Percentiles rank a stretch among this genome's conserved stretches.
phyloP scores from a whole-genome alignment of 345 rosid species.

The Populus simonii region DNA sequence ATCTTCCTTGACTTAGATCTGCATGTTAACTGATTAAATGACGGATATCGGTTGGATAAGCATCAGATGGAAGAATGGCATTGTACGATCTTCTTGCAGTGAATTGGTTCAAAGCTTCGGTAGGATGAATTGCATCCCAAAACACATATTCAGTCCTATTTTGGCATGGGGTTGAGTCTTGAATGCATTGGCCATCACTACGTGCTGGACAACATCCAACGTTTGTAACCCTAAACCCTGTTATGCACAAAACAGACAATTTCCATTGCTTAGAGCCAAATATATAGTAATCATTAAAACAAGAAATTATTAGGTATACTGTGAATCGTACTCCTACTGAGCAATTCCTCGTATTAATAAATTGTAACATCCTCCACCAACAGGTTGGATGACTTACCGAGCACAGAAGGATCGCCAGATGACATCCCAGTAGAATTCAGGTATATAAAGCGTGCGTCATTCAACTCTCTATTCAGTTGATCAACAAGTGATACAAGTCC shows the following conservation, averaged over 20 bases:
- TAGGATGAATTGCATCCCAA: slow-evolving; percentile 22
- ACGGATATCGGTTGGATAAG: slow-evolving; percentile 14
- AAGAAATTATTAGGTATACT: no score
- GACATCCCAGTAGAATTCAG: background rate
- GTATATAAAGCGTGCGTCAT: background rate
- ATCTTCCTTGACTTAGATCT: no score
- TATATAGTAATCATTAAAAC: no score
- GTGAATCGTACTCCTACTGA: no score
- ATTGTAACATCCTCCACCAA: no score
- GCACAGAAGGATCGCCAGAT: background rate
- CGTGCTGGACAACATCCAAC: slow-evolving; percentile 9
- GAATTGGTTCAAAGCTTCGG: slow-evolving; percentile 14
- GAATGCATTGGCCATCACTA: slow-evolving; percentile 10
- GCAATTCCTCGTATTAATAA: no score
- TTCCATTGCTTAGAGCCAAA: no score
- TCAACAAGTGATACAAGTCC: background rate
- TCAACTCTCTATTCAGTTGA: background rate
- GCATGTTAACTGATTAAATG: background rate
- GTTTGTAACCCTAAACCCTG: slow-evolving; percentile 14
- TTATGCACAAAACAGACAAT: background rate
- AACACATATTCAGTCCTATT: slow-evolving; percentile 11
- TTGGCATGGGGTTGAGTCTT: slow-evolving; percentile 8
- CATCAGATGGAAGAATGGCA: slow-evolving; percentile 11
- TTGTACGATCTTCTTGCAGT: slow-evolving; percentile 16
- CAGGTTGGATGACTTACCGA: background rate